Conservation (phyloP, 176 grass and related monocot genomes). For the Typha latifolia region DNA sequence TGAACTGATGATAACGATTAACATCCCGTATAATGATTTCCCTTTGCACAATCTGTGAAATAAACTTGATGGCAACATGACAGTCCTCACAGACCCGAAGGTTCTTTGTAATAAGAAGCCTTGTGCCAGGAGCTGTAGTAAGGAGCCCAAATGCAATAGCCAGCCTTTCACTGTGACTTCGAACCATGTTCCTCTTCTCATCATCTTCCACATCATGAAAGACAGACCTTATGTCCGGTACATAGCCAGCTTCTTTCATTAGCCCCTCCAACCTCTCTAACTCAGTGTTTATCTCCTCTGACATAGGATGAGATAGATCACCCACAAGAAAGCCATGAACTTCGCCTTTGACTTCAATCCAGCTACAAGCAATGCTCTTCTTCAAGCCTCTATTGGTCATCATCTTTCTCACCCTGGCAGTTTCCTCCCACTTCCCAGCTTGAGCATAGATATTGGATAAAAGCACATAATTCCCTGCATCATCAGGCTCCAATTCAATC, state of each 20-base stretch:
- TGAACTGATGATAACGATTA: slow-evolving; percentile 69
- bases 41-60: slow-evolving; percentile 49
- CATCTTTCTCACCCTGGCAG: slow-evolving; percentile 43
- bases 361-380: slow-evolving; percentile 67
- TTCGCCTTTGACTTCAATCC: slow-evolving; percentile 65
- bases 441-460: slow-evolving; percentile 75
- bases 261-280: slow-evolving; percentile 60
- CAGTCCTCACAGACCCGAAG: slow-evolving; percentile 72
- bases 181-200: slow-evolving; percentile 61
- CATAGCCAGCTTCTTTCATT: slow-evolving; percentile 57
- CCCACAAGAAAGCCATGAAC: slow-evolving; percentile 68
- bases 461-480: slow-evolving; percentile 77
- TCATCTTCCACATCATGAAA: slow-evolving; percentile 70
- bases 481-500: slow-evolving; percentile 62
- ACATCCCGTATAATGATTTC: slow-evolving; percentile 85
- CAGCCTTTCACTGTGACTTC: slow-evolving; percentile 61
- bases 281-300: slow-evolving; percentile 52
- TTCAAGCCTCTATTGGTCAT: slow-evolving; percentile 61
- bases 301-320: slow-evolving; percentile 60
- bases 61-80: slow-evolving; percentile 68
- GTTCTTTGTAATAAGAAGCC: slow-evolving; percentile 65
- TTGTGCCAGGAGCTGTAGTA: slow-evolving; percentile 57
- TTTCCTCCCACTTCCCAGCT: slow-evolving; percentile 54
- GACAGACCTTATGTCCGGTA: slow-evolving; percentile 53
- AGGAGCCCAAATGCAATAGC: slow-evolving; percentile 79